phyloP scores from a whole-genome alignment of 306 rosid genomes.

The Rubus idaeus region DNA sequence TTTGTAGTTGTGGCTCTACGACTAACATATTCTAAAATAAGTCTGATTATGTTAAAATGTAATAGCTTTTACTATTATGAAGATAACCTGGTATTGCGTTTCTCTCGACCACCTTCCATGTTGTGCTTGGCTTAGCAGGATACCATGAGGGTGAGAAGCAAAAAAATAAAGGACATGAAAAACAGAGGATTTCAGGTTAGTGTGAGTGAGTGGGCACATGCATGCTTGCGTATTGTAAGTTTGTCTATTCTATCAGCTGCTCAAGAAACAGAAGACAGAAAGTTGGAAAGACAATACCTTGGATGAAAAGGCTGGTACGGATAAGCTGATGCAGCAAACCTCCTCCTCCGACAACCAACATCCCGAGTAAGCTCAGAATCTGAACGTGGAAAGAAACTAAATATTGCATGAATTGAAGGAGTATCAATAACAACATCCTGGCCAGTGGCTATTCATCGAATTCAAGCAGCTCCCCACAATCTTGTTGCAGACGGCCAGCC shows the following conservation, averaged over 20 bases:
- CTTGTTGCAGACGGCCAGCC: constrained; percentile 25
- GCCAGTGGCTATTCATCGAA: constrained; percentile 27
- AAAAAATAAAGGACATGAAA: no score
- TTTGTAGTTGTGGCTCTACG: no score
- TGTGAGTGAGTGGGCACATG: not conserved
- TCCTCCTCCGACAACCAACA: not conserved
- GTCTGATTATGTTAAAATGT: no score
- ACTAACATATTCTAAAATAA: no score
- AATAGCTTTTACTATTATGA: no score
- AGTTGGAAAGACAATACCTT: constrained; percentile 22
- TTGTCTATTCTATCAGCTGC: constrained; percentile 3
- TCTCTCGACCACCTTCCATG: no score
- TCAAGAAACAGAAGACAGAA: not conserved
- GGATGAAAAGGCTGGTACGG: not conserved
- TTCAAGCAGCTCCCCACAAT: constrained; percentile 27
- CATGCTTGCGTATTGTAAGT: not conserved
- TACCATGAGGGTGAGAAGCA: no score
- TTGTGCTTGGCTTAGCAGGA: no score
- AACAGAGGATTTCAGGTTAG: no score
- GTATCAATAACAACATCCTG: not conserved
- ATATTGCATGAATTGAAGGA: not conserved
- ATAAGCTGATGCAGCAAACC: constrained; percentile 5
- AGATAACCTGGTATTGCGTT: no score
- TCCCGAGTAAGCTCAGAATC: not conserved
- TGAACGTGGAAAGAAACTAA: not conserved